These are phyloP conservation scores for Aspergillus ruber DNA, from an alignment of 2,329 filamentous ascomycete genomes.

Conservation along the genomic window DNA sequence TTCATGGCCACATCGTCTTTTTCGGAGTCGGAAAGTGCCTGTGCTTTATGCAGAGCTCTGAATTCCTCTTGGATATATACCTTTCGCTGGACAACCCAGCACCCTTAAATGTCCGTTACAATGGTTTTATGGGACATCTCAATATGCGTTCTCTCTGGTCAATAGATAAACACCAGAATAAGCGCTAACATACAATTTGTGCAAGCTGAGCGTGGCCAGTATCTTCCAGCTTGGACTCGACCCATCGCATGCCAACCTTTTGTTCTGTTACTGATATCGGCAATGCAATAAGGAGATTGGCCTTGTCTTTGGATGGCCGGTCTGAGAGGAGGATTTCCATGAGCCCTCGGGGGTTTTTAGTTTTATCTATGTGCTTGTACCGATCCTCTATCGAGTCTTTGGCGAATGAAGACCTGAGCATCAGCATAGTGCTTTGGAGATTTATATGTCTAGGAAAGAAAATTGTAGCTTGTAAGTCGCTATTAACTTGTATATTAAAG, in stretches of 20 bases:
- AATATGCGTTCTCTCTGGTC: no score
- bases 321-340: background rate
- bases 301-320: background rate
- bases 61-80: background rate
- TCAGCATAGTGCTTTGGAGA: no score
- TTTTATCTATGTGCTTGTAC: slow-evolving; percentile 2
- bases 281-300: background rate
- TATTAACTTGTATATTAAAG: no score
- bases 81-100: background rate
- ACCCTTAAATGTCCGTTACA: background rate
- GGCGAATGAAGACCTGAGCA: no score
- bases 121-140: background rate
- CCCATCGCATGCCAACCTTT: background rate
- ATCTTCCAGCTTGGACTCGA: background rate
- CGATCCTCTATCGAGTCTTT: slow-evolving; percentile 1
- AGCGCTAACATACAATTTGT: background rate
- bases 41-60: background rate
- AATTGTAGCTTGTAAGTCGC: no score
- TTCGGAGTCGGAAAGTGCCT: background rate
- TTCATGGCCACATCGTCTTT: background rate
- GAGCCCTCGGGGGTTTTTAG: background rate
- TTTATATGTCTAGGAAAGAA: no score
- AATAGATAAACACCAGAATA: background rate
- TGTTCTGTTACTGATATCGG: background rate
- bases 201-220: background rate